Percentiles rank a stretch among this genome's conserved stretches.
These are phyloP conservation scores for Datura wrightii DNA, from an alignment of 257 asterid genomes.

Conservation along the genomic window DNA sequence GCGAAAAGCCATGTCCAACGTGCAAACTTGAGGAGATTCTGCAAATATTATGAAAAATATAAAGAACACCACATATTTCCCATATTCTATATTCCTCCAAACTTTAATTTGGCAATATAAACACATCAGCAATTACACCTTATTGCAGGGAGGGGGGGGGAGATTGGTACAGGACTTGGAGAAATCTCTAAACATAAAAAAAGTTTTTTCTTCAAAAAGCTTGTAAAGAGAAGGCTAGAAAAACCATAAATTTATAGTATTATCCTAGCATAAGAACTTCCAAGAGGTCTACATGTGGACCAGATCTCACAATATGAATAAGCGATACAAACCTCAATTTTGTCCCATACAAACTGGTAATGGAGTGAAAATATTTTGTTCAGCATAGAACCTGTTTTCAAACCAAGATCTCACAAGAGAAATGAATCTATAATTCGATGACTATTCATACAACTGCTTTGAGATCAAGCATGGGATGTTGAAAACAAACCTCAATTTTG, in stretches of 20 bases:
- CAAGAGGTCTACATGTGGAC: conserved; percentile 7
- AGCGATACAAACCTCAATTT: too few species aligned
- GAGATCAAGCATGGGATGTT: conserved; percentile 18
- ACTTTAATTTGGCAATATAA: not conserved
- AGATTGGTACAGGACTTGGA: not conserved
- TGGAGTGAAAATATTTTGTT: not conserved
- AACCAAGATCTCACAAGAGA: not conserved
- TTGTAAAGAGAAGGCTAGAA: not conserved
- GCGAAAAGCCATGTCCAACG: not conserved
- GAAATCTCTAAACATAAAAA: not conserved
- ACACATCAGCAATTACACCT: not conserved
- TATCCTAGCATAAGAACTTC: not conserved
- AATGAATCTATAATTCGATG: not conserved
- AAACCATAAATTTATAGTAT: not conserved
- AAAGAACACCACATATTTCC: not conserved
- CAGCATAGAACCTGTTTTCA: not conserved
- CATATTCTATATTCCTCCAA: not conserved
- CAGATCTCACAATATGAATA: too few species aligned
- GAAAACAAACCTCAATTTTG: conserved; percentile 78
- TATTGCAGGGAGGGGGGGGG: not conserved
- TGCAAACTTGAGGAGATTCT: not conserved
- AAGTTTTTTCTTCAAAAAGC: not conserved
- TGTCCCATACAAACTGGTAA: too few species aligned
- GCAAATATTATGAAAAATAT: conserved; percentile 14
- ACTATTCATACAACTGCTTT: not conserved